These are phyloP conservation scores for Trichoderma orchidacearum DNA, from an alignment of 495 filamentous ascomycete genomes.

Conservation along the genomic window DNA sequence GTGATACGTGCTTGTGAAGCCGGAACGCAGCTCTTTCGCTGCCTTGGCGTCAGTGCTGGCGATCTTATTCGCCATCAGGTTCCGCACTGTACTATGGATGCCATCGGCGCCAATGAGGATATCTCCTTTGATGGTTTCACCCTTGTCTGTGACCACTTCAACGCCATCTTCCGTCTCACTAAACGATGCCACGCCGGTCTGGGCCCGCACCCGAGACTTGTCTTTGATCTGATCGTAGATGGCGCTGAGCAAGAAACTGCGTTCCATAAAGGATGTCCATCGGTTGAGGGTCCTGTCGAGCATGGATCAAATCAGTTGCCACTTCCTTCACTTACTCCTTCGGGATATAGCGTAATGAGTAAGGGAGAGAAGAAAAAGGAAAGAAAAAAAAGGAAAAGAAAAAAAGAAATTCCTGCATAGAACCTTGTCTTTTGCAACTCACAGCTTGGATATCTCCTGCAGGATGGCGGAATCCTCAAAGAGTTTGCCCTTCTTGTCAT, in stretches of 20 bases:
- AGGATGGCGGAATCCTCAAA: slow-evolving; percentile 10
- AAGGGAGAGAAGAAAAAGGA: background rate
- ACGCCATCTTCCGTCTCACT: slow-evolving; percentile 8
- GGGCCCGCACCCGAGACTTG: slow-evolving; percentile 7
- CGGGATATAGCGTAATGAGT: background rate
- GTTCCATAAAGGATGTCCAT: slow-evolving; percentile 7
- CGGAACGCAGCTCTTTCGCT: background rate
- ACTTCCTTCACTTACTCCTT: background rate
- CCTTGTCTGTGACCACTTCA: slow-evolving; percentile 7
- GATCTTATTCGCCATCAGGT: slow-evolving; percentile 9
- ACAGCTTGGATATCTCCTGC: slow-evolving; percentile 6
- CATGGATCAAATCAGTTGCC: background rate
- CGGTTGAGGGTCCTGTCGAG: background rate
- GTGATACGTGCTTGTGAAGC: slow-evolving; percentile 7
- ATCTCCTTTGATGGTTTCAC: slow-evolving; percentile 9
- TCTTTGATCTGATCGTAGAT: slow-evolving; percentile 9
- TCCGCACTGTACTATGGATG: slow-evolving; percentile 9
- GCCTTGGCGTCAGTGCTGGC: background rate
- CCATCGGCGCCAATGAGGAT: slow-evolving; percentile 11
- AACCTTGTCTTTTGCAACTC: background rate
- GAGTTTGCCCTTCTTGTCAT: slow-evolving; percentile 6
- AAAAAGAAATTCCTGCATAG: too few relatives aligned
- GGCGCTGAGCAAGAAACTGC: slow-evolving; percentile 5
- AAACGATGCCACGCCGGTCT: slow-evolving; percentile 7
- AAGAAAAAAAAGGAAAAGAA: background rate